phyloP scores from a whole-genome alignment of 352 stramenopile species.

The Phytophthora crassamura region DNA sequence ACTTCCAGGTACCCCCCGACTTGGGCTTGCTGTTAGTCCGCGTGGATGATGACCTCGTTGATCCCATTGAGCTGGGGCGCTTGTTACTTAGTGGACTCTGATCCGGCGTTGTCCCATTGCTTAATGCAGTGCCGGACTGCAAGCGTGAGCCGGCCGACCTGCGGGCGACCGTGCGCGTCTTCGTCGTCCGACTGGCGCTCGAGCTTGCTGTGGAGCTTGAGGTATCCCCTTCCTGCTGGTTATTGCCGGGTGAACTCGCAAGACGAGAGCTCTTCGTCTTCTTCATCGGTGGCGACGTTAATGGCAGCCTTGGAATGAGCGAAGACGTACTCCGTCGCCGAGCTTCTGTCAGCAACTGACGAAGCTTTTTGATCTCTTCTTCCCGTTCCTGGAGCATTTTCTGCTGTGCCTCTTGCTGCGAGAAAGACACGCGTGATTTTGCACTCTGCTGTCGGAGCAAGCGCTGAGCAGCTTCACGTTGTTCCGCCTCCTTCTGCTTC shows the following conservation, averaged over 20 bases:
- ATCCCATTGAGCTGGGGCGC: conserved; percentile 26
- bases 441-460: conserved; percentile 69
- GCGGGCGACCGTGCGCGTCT: conserved; percentile 17
- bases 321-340: conserved; percentile 74
- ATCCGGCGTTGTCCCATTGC: conserved; percentile 17
- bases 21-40: conserved; percentile 25
- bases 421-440: conserved; percentile 70
- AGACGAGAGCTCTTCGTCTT: conserved; percentile 46
- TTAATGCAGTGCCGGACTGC: conserved; percentile 22
- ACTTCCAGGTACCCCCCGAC: conserved; percentile 36
- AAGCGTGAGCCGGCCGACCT: conserved; percentile 28
- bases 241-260: conserved; percentile 26
- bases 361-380: conserved; percentile 83
- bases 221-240: conserved; percentile 44
- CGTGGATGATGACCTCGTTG: conserved; percentile 20
- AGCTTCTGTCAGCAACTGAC: conserved; percentile 73
- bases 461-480: conserved; percentile 72
- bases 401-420: conserved; percentile 73
- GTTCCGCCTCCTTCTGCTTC: conserved; percentile 67
- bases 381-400: conserved; percentile 78
- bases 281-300: conserved; percentile 51
- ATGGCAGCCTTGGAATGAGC: conserved; percentile 67
- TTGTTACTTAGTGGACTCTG: conserved; percentile 34
- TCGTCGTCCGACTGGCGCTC: conserved; percentile 23
- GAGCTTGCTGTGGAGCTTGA: conserved; percentile 7